Base-by-base conservation (phyloP, 2,329 filamentous ascomycete species). In the Pyrenophora teres region DNA sequence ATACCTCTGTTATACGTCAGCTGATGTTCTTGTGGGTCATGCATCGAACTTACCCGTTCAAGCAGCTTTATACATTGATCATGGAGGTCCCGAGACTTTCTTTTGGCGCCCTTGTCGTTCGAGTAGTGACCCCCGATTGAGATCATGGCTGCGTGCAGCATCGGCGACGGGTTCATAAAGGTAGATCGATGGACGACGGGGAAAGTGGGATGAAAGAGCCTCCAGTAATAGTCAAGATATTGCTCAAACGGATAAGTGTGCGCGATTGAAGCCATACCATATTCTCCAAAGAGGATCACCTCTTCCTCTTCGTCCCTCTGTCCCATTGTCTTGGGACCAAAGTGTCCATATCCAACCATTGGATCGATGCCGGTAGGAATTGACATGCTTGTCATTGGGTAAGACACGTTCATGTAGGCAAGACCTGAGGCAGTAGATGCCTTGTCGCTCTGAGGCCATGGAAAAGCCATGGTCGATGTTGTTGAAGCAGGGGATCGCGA, bases 221-320 rank as follows among this genome's bases (percentile, higher is more conserved):
- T 72, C 77, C 77, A 79, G 67, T 74, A 80, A 61, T 73, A 71
- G 52, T 74, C 68, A 56, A 79, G 68, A 69, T 75, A 76, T 55
- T 74, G 67, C 48, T 74, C 63, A 68, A 63, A 73, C 40, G 67
- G 63, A 54, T 68, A 65, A 52, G 59, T 64, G 59, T 68, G 54
- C 51, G 62, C 54, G 44, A 67, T 48, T 62, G 67, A 65, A 64
- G 64, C 66, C 71, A 71, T 73, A 72, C 70, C 71, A 62, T 72
- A 72, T 56, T 63, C 63, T 48, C 68, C 64, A 52, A 73, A 75
- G 56, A 74, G 63, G 31, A 70, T 56, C 35, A 49, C 49, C 27
- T 65, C 64, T 54, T 74, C 72, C 52, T 73, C 68, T 45, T 70
- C 64, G 51, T 75, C 73, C 52, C 70, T 64, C 48, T 73, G 71